Base-by-base conservation (phyloP, 1,284 basidiomycete genomes). In the Melampsora americana region DNA sequence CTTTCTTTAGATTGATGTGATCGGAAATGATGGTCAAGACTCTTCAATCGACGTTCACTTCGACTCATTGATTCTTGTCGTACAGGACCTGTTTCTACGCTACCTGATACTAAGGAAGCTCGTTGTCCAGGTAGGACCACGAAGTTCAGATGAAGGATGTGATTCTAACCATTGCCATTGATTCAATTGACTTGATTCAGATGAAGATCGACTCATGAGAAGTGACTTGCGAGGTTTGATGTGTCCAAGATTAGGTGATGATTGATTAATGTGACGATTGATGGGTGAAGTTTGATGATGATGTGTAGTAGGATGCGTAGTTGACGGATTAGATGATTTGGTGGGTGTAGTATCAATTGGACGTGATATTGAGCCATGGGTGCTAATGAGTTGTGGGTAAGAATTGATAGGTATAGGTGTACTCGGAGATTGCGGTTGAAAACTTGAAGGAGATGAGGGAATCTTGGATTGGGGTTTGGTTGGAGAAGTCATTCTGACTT, bases 131-230 rank as follows among this genome's bases (percentile, higher is more conserved):
- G 14, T n/a, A 46, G 32, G 3, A 20, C 35, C 35, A 35, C 35
- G 35, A 35, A 23, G 50, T 53, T 53, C 23, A 35, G 61, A 35
- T 28, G 69, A 32, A 5, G 50, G 16, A 42, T 66, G 61, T 14
- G 71, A 46, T 56, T 73, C 71, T 18, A 73, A 62, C 71, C 71
- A 73, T 53, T 73, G 71, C 71, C 71, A 73, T 23, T 73, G 61
- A 30, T 73, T 50, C 1, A 73, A 53, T 32, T 65, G 44, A 30
- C 14, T 66, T 20, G 56, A n/a, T 30, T 73, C 71, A n/a, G 62
- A 73, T 18, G 71, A 73, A 4, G 62, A 73, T 48, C 71, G 32
- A 26, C 65, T 53, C 46, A 73, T 62, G 53, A 42, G 62, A 66
- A 20, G 61, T 53, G 50, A 53, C 14, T 23, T 53, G 14, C 23